Evolutionary conservation across 2,329 filamentous ascomycete species (phyloP), one percentile per base, ranked within the genome.

Genomic region (Diplodia sapinea): DNA sequence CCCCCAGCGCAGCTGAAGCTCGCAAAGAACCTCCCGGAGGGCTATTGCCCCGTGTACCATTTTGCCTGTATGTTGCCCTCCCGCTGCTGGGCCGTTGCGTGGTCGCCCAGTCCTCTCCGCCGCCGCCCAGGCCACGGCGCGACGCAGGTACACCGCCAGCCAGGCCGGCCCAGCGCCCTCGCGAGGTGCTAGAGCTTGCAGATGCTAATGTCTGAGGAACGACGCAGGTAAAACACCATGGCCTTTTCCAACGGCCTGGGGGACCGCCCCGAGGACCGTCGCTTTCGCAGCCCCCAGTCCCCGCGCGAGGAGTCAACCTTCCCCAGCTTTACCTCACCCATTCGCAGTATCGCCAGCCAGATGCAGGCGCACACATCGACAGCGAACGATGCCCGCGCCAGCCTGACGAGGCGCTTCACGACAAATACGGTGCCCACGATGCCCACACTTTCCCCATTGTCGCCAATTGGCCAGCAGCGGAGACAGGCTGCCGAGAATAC

Each of bases 401-500:
- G 89, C 73, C 85, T 98, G 77, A 92, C 94, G 80, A 90, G 94
- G 76, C 91, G 94, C 77, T 98, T 98, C 82, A 98, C 94, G 71
- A 95, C 94, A 68, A 96, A 84, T 74, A 97, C 82, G 89, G 92
- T 81, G 86, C 92, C 80, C 86, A 93, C 85, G 83, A 69, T 94
- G 80, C 90, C 91, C 79, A 92, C 91, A 77, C 83, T 92, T 80
- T 87, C 85, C 68, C 86, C 87, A 70, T 81, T 94, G 76, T 84
- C 82, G 63, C 82, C 85, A 68, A 84, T 84, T 75, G 86, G 84
- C 56, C 85, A 87, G 76, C 82, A 85, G 73, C 78, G 84, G 65
- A 78, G 81, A 68, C 84, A 85, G 75, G 79, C 83, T 64, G 81
- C 84, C 56, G 86, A 88, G 76, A 82, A 82, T 57, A 69, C 83